Base-by-base conservation (phyloP, 306 rosid genomes). In the Malus fusca region DNA sequence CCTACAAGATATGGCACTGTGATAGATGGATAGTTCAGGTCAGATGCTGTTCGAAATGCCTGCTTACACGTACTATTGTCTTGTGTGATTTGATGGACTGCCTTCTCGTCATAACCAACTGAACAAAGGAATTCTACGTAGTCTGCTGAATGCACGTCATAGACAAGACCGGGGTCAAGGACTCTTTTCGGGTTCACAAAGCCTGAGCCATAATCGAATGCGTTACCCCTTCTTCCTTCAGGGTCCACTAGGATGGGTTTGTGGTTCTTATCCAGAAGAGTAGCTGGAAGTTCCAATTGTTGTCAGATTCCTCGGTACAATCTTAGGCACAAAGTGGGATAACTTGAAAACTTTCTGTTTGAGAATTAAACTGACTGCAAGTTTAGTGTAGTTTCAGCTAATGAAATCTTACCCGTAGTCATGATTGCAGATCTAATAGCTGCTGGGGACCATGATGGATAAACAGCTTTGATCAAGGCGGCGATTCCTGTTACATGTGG, bases 401-500 rank as follows among this genome's bases (percentile, higher is more conserved):
- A 33, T 22, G 69, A 4, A 77, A 73, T 21, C 35, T 61, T 91
- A 89, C 97, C 93, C 11, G 90, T 89, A 60, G 97, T 91, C 97
- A 91, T 87, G 89, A 91, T 91, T 48, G 97, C 93, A 48, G 97
- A 91, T 79, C 85, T 86, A 67, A 91, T 84, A 73, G 97, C 88
- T 51, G 93, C 79, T 0, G 92, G 89, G 66, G 97, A 89, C 93
- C 93, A 91, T 30, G 89, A 82, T 69, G 93, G 97, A 87, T 89
- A 80, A 63, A 75, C 89, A 7, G 97, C 89, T 87, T 89, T 91
- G 72, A 91, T 80, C 79, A 91, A 84, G 51, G 90, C 23, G 31
- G 97, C 93, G 55, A 91, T 91, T 78, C 97, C 97, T n/a, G 97
- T 84, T 69, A 86, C 86, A 85, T 91, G 97, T 60, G 97, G 97